Base-by-base conservation (phyloP, 148 eudicot genomes). In the Vaccinium macrocarpon region DNA sequence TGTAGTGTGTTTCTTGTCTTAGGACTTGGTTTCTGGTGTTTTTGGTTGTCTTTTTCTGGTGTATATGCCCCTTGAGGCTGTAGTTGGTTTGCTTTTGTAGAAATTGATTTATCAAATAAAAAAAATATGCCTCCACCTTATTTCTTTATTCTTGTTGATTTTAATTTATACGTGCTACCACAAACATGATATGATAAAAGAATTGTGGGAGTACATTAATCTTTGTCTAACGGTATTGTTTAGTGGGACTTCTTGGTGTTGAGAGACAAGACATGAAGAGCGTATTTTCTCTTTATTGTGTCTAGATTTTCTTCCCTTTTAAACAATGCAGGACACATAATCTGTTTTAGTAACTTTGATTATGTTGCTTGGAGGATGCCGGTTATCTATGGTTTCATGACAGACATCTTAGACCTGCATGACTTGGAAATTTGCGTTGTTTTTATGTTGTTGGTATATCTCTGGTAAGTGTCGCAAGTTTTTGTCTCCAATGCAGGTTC, bases 401-500 rank as follows among this genome's bases (percentile, higher is more conserved):
- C 56, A 51, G 38, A 29, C 73, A 61, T 81, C 57, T 48, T 52
- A 13, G 38, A 62, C 48, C 14, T n/a, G 23, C 10, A 6, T 80
- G 55, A 48, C 23, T 64, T 64, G 27, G 56, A 25, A 81, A 32
- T 23, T 46, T 21, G 29, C 29, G 7, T 32, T 35, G 29, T 64
- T 23, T 27, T 32, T 79, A 79, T 55, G 14, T 53, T 0, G 25
- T 53, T 4, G 48, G 12, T 49, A 21, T 79, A 7, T 32, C 42
- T 52, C 13, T 79, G 55, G 23, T 8, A 53, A 29, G 49, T 29
- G 23, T 32, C 61, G 55, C 55, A n/a, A 6, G 27, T 52, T 79
- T 35, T 66, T 84, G 23, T 85, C 38, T 77, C 81, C 78, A 52
- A 84, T 81, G 35, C 95, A 94, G 96, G 98, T 94, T 94, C 87